A percentile compares a stretch with the other conserved stretches of the same genome.
phyloP scores from a whole-genome alignment of 768 basidiomycete genomes.

The Leccinum aurantiacum region DNA sequence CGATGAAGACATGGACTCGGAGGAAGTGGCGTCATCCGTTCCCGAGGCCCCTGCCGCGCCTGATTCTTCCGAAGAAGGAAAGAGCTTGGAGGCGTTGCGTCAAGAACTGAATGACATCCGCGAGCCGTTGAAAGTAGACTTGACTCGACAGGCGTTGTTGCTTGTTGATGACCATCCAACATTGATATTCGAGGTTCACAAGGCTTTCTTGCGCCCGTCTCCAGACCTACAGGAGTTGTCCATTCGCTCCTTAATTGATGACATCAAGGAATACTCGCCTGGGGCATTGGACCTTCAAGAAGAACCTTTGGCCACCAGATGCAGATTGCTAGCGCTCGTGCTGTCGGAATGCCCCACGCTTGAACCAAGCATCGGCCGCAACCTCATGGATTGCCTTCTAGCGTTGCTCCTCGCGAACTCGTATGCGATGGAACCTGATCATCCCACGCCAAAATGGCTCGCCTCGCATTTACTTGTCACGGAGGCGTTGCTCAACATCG shows the following conservation, averaged over 20 bases:
- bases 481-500: slow-evolving; percentile 76
- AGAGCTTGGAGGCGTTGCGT: slow-evolving; percentile 62
- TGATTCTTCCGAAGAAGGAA: slow-evolving; percentile 26
- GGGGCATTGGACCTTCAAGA: slow-evolving; percentile 69
- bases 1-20: slow-evolving; percentile 31
- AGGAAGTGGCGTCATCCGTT: slow-evolving; percentile 19
- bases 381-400: slow-evolving; percentile 68
- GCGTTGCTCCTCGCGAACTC: slow-evolving; percentile 63
- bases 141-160: slow-evolving; percentile 68
- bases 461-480: slow-evolving; percentile 82
- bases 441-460: slow-evolving; percentile 78
- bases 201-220: slow-evolving; percentile 70
- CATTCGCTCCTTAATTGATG: slow-evolving; percentile 71
- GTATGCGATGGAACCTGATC: slow-evolving; percentile 49
- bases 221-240: slow-evolving; percentile 62
- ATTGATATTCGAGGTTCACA: slow-evolving; percentile 85
- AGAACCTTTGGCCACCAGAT: slow-evolving; percentile 75
- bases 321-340: slow-evolving; percentile 82
- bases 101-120: slow-evolving; percentile 65
- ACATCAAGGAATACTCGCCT: slow-evolving; percentile 68
- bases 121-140: slow-evolving; percentile 58
- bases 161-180: slow-evolving; percentile 87
- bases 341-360: slow-evolving; percentile 71
- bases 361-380: slow-evolving; percentile 51
- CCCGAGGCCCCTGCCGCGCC: slow-evolving; percentile 17